Evolutionary conservation across 2,329 filamentous ascomycete genomes (phyloP).

Genomic region (Colletotrichum phormii): DNA sequence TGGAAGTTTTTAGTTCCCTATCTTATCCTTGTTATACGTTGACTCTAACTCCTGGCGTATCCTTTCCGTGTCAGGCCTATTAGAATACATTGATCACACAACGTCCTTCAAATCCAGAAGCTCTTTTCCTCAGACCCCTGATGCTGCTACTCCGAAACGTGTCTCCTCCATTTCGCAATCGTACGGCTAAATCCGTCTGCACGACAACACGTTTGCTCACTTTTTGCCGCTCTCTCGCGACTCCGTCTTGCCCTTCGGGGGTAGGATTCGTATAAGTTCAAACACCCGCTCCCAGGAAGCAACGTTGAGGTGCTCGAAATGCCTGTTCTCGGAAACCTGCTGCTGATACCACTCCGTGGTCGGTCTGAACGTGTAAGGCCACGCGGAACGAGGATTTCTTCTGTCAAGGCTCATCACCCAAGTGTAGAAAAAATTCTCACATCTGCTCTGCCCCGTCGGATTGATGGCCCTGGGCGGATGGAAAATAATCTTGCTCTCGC

Average conservation of each 20-base stretch:
- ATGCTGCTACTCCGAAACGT: neutral
- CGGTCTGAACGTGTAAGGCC: slow-evolving; percentile 56
- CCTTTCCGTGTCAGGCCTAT: neutral
- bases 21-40: neutral
- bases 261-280: slow-evolving; percentile 11
- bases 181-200: neutral
- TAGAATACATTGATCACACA: neutral
- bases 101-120: neutral
- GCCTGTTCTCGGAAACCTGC: slow-evolving; percentile 55
- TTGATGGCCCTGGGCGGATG: slow-evolving; percentile 55
- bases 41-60: too few relatives aligned
- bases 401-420: slow-evolving; percentile 43
- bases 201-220: neutral
- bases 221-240: neutral
- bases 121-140: neutral
- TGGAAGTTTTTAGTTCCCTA: neutral
- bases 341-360: slow-evolving; percentile 66
- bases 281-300: slow-evolving; percentile 57
- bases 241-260: neutral
- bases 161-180: too few relatives aligned
- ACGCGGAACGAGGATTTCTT: slow-evolving; percentile 38
- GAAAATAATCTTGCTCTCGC: slow-evolving; percentile 54
- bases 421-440: slow-evolving; percentile 59
- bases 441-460: slow-evolving; percentile 43
- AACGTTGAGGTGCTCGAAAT: slow-evolving; percentile 62